A percentile compares a stretch with the other conserved stretches of the same genome.
Evolutionary conservation across 2,329 filamentous ascomycete species (phyloP).

Genomic region (Calonectria pseudoturangicola): DNA sequence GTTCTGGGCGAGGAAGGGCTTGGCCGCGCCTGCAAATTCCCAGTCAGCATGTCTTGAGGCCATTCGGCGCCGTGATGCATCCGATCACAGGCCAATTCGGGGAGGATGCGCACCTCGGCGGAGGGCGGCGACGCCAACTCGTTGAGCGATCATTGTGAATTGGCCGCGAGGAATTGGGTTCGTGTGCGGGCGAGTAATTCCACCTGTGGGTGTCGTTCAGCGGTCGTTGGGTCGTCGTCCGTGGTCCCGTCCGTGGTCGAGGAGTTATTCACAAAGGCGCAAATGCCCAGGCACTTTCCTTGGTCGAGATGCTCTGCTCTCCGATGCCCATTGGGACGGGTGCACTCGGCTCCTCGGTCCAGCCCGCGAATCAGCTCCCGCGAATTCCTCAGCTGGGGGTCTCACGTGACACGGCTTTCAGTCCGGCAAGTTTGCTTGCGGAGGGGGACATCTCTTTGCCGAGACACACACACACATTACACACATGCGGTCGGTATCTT

Average conservation of each 20-base stretch:
- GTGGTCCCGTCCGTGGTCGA: conserved; percentile 41
- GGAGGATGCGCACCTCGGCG: conserved; percentile 70
- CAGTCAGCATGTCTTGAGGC: conserved; percentile 42
- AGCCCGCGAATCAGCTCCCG: conserved; percentile 62
- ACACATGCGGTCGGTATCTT: conserved; percentile 1
- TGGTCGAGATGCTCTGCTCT: conserved; percentile 30
- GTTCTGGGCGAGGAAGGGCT: conserved; percentile 69
- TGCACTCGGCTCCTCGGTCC: conserved; percentile 66
- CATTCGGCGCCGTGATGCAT: conserved; percentile 42
- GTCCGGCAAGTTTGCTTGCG: conserved; percentile 8
- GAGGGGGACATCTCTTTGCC: conserved; percentile 31
- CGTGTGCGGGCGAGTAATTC: conserved; percentile 30
- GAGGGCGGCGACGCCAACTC: conserved; percentile 75
- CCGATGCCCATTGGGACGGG: conserved; percentile 50
- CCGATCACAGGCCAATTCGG: conserved; percentile 9
- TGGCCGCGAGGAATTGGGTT: conserved; percentile 37
- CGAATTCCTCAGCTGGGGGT: conserved; percentile 61
- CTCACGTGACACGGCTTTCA: conserved; percentile 53
- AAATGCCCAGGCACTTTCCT: neutral
- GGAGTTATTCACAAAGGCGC: conserved; percentile 15
- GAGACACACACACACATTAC: conserved; percentile 26
- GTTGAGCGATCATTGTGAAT: conserved; percentile 72
- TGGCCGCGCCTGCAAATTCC: conserved; percentile 61
- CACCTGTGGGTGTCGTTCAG: conserved; percentile 46
- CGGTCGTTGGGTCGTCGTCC: conserved; percentile 44